Percentiles rank a stretch among this genome's conserved stretches.
These are phyloP conservation scores for Symbiodinium pilosum DNA, from an alignment of 73 alveolate species.

Conservation along the genomic window DNA sequence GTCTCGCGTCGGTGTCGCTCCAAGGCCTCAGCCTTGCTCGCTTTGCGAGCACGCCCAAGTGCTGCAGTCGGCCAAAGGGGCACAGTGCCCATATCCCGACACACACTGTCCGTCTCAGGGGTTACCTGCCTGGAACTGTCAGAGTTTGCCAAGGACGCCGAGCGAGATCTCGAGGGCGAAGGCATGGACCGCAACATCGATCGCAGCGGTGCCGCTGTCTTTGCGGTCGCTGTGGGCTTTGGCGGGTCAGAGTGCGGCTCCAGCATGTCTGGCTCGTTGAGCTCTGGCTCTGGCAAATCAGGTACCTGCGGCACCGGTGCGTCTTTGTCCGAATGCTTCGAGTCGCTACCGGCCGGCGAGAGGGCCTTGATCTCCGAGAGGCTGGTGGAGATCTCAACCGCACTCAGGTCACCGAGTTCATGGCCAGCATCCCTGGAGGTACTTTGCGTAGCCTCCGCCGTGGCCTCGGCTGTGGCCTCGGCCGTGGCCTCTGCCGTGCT, in stretches of 20 bases:
- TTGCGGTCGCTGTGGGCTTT: neutral
- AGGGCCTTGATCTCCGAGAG: neutral
- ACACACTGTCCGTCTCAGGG: no score
- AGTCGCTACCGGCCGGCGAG: neutral
- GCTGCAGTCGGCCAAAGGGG: no score
- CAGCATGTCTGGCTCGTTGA: neutral
- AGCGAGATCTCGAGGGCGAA: constrained; percentile 7
- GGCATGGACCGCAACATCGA: neutral
- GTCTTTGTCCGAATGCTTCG: neutral
- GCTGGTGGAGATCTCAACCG: neutral
- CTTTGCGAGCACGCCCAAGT: no score
- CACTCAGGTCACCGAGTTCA: neutral
- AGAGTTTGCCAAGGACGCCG: neutral
- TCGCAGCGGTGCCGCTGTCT: neutral
- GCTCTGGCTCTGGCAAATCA: neutral
- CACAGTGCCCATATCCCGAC: no score
- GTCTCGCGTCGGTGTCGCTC: no score
- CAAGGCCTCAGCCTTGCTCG: no score
- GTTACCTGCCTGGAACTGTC: neutral
- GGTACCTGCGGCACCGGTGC: neutral
- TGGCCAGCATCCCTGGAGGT: neutral
- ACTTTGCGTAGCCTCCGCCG: neutral
- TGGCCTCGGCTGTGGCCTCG: no score
- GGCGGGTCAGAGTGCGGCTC: neutral
- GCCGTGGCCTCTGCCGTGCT: constrained; percentile 1